Base-by-base conservation (phyloP, 192 early-diverging fungal genomes). In the Chytriomyces hyalinus region DNA sequence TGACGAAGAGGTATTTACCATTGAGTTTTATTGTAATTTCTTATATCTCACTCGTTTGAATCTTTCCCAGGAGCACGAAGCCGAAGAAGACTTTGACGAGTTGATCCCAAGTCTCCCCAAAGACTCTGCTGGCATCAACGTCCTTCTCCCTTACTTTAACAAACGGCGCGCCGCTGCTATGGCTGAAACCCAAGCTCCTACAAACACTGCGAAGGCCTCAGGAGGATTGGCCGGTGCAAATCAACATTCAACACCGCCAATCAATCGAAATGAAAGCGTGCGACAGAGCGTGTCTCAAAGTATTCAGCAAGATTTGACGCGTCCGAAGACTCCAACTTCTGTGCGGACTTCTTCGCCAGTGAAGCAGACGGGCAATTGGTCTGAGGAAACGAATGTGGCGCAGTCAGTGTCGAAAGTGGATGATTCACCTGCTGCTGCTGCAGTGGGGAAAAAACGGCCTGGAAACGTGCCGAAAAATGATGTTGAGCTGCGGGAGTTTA, bases 401-500 rank as follows among this genome's bases (percentile, higher is more conserved):
- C n/a, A 28, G 10, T 48, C 50, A 61, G 59, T 9, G 62, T 10
- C 15, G 13, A 49, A 36, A 49, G 44, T 22, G 13, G 49, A 61
- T 15, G 51, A 3, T 36, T 44, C 24, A 28, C 10, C n/a, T 61
- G 26, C 22, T 24, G 26, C 22, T 24, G 51, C 17, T 20, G 46
- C 22, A 7, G 13, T 75, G 60, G 15, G 17, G 17, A 57, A 13
- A 43, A n/a, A 4, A 9, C 47, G 22, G 45, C 13, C 20, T 44
- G 48, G 11, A 13, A 49, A 61, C 48, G 67, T 72, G 11, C 77
- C 77, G 8, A 22, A n/a, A 20, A 78, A 60, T 20, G 68, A 78
- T 44, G 61, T 10, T 43, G 68, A 78, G 77, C 60, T 79, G 6
- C 69, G 75, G 44, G 87, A 88, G 65, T 85, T 88, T 49, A 65